These are phyloP conservation scores for Verticillium nubilum DNA, from an alignment of 2,329 filamentous ascomycete genomes.

Conservation along the genomic window DNA sequence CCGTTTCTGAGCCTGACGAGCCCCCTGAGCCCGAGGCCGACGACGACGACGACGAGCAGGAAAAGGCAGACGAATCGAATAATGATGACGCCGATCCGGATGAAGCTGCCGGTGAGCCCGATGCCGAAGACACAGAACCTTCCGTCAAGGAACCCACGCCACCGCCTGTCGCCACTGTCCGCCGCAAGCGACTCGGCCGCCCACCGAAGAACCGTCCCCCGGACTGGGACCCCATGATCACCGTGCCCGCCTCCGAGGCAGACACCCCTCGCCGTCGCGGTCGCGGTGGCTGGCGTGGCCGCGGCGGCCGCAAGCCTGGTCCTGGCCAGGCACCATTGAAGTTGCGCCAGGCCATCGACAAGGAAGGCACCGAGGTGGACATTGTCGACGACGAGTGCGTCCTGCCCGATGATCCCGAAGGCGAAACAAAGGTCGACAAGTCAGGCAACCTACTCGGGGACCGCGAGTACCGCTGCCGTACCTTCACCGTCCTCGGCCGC, in stretches of 20 bases:
- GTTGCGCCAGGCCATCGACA: slow-evolving; percentile 81
- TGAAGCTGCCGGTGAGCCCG: slow-evolving; percentile 28
- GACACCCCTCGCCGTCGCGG: slow-evolving; percentile 59
- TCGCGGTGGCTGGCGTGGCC: slow-evolving; percentile 65
- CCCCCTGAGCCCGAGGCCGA: slow-evolving; percentile 17
- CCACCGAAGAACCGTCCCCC: slow-evolving; percentile 80
- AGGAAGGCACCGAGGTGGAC: slow-evolving; percentile 86
- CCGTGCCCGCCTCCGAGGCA: slow-evolving; percentile 46
- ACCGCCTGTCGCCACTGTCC: slow-evolving; percentile 54
- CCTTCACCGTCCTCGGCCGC: slow-evolving; percentile 82
- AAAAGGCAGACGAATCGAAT: slow-evolving; percentile 46
- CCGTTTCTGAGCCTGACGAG: slow-evolving; percentile 16
- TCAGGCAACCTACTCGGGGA: slow-evolving; percentile 75
- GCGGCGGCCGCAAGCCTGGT: slow-evolving; percentile 62
- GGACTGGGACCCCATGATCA: slow-evolving; percentile 66
- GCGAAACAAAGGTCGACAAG: slow-evolving; percentile 91
- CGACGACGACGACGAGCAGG: slow-evolving; percentile 43
- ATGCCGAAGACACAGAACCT: slow-evolving; percentile 29
- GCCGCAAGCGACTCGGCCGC: slow-evolving; percentile 74
- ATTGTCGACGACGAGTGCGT: slow-evolving; percentile 90
- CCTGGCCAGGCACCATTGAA: slow-evolving; percentile 69
- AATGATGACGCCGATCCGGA: slow-evolving; percentile 32
- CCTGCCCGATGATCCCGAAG: slow-evolving; percentile 79
- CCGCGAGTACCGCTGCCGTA: slow-evolving; percentile 90
- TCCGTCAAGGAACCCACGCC: slow-evolving; percentile 48